These are phyloP conservation scores for Amphichorda felina DNA, from an alignment of 2,329 filamentous ascomycete genomes.

Conservation along the genomic window DNA sequence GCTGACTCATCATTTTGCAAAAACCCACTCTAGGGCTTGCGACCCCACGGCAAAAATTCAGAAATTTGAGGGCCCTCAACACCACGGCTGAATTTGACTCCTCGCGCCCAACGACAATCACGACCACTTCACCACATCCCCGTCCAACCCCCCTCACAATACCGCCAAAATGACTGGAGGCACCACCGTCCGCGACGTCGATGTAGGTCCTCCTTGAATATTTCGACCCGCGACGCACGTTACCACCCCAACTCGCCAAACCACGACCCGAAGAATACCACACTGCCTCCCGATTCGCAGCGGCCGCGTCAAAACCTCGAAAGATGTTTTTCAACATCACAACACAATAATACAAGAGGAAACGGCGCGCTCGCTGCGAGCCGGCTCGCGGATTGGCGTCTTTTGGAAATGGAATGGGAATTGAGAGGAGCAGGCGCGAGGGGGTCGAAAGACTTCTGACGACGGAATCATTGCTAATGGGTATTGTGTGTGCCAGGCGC, in stretches of 20 bases:
- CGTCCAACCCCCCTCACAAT: conserved; percentile 12
- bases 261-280: not conserved
- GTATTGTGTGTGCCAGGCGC: conserved; percentile 49
- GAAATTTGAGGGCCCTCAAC: conserved; percentile 10
- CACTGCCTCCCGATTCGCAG: not conserved
- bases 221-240: too few relatives aligned
- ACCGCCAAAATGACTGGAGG: conserved; percentile 69
- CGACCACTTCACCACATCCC: conserved; percentile 16
- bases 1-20: not conserved
- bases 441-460: conserved; percentile 61
- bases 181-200: conserved; percentile 75
- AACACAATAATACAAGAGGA: not conserved
- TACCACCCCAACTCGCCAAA: not conserved
- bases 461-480: conserved; percentile 66
- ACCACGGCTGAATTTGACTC: conserved; percentile 10
- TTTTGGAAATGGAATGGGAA: not conserved
- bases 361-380: not conserved
- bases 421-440: conserved; percentile 52
- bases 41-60: conserved; percentile 3
- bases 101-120: conserved; percentile 11
- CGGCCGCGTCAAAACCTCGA: not conserved
- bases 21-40: conserved; percentile 3
- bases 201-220: conserved; percentile 45
- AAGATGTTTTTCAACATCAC: not conserved
- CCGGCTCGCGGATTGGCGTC: not conserved